Percentiles rank a stretch among this genome's conserved stretches.
phyloP scores from a whole-genome alignment of 208 protist genomes.

The Novymonas esmeraldas region DNA sequence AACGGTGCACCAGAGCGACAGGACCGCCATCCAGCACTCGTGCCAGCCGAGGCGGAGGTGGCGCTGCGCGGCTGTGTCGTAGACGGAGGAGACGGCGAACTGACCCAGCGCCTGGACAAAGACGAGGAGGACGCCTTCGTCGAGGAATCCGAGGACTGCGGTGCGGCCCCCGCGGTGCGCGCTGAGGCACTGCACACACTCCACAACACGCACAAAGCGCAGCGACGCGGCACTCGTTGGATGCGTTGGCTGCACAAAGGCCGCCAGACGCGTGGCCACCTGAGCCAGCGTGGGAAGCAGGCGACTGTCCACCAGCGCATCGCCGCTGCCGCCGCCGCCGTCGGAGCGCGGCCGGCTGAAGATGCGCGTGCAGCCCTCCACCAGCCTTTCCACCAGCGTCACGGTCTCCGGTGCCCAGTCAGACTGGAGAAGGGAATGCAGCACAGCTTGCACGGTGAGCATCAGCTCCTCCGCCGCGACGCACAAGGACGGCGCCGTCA shows the following conservation, averaged over 20 bases:
- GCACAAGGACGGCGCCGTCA: conserved; percentile 2
- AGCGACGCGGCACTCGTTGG: conserved; percentile 22
- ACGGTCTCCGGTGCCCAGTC: not conserved
- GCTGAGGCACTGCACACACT: conserved; percentile 37
- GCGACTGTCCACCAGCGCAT: conserved; percentile 15
- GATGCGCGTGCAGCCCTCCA: conserved; percentile 26
- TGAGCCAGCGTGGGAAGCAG: conserved; percentile 43
- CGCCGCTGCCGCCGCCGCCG: not conserved
- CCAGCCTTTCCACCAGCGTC: conserved; percentile 9
- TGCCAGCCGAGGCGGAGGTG: conserved; percentile 58
- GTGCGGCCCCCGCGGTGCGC: conserved; percentile 13
- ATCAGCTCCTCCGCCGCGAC: conserved; percentile 18
- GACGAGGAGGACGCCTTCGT: conserved; percentile 34
- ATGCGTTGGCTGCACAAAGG: conserved; percentile 38
- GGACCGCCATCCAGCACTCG: conserved; percentile 53
- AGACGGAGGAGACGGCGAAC: conserved; percentile 39
- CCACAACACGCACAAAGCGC: conserved; percentile 40
- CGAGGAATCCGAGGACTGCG: conserved; percentile 28
- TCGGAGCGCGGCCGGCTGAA: conserved; percentile 24
- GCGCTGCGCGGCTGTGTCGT: conserved; percentile 31
- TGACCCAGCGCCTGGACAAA: conserved; percentile 55
- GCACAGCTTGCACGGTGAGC: conserved; percentile 13
- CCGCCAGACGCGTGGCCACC: conserved; percentile 31
- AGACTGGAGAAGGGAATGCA: conserved; percentile 11
- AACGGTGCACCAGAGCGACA: conserved; percentile 41